A percentile compares a stretch with the other conserved stretches of the same genome.
phyloP scores from a whole-genome alignment of 139 green algal genomes.

The Monoraphidium neglectum region DNA sequence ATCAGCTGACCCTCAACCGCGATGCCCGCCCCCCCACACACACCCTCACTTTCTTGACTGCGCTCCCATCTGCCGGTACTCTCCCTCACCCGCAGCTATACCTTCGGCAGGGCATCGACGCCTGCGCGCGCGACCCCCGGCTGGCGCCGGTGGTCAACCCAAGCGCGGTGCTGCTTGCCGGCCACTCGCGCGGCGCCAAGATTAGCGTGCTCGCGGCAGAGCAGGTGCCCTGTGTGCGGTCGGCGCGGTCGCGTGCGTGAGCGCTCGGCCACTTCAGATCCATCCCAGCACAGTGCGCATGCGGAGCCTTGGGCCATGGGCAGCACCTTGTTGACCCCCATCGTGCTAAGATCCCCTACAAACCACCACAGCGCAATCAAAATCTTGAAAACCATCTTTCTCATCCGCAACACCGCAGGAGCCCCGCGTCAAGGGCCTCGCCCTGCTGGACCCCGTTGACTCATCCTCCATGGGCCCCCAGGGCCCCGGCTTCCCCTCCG shows the following conservation, averaged over 20 bases:
- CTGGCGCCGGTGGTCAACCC: conserved; percentile 3
- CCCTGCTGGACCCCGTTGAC: conserved; percentile 55
- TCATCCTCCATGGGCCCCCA: conserved; percentile 44
- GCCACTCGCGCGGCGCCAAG: conserved; percentile 51
- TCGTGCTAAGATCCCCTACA: no score
- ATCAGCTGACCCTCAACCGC: no score
- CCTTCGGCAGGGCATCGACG: conserved; percentile 11
- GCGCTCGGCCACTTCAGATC: no score
- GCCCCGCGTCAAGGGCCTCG: conserved; percentile 38
- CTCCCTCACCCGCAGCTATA: neutral
- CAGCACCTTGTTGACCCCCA: no score
- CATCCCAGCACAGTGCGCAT: no score
- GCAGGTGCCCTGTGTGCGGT: neutral
- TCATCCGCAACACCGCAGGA: conserved; percentile 21
- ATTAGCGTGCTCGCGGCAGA: conserved; percentile 43
- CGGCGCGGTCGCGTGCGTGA: no score
- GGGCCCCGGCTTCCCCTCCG: conserved; percentile 28
- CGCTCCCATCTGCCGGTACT: neutral
- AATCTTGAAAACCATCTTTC: no score
- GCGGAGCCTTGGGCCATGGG: no score
- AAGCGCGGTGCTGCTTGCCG: conserved; percentile 7
- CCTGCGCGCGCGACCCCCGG: conserved; percentile 8
- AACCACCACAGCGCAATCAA: no score
- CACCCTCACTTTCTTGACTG: neutral
- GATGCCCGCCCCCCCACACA: neutral